phyloP scores from a whole-genome alignment of 139 green algal genomes.

The Volvox reticuliferus region DNA sequence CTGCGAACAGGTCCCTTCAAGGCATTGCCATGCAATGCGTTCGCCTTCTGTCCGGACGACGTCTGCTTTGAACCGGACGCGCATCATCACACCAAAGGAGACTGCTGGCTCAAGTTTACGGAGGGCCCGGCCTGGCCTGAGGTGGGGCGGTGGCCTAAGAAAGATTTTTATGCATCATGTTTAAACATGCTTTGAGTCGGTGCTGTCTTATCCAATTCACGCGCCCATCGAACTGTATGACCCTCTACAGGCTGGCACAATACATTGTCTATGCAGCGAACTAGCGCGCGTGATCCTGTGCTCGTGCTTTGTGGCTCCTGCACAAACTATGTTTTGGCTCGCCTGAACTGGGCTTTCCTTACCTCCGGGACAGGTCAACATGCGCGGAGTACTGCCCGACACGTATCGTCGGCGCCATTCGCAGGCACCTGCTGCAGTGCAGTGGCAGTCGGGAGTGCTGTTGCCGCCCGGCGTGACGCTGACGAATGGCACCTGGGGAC shows the following conservation, averaged over 20 bases:
- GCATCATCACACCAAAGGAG: slow-evolving; percentile 82
- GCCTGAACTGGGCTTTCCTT: neutral
- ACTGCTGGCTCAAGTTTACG: slow-evolving; percentile 95
- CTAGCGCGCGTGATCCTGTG: no score
- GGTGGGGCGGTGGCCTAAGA: slow-evolving; percentile 63
- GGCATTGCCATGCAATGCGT: slow-evolving; percentile 89
- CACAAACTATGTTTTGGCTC: no score
- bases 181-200: no score
- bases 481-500: slow-evolving; percentile 57
- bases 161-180: no score
- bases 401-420: slow-evolving; percentile 28
- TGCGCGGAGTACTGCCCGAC: slow-evolving; percentile 43
- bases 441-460: slow-evolving; percentile 61
- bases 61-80: slow-evolving; percentile 91
- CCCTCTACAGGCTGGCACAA: no score
- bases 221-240: no score
- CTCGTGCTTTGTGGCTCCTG: no score
- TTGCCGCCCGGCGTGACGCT: slow-evolving; percentile 53
- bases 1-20: slow-evolving; percentile 63
- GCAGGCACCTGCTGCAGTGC: slow-evolving; percentile 10
- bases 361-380: slow-evolving; percentile 49
- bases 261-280: no score
- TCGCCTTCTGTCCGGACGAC: slow-evolving; percentile 77
- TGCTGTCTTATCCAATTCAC: no score
- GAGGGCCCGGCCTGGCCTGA: slow-evolving; percentile 79